Percentiles rank a stretch among this genome's conserved stretches.
Evolutionary conservation across 2,329 filamentous ascomycete species (phyloP).

Genomic region (Alternaria gansuensis): DNA sequence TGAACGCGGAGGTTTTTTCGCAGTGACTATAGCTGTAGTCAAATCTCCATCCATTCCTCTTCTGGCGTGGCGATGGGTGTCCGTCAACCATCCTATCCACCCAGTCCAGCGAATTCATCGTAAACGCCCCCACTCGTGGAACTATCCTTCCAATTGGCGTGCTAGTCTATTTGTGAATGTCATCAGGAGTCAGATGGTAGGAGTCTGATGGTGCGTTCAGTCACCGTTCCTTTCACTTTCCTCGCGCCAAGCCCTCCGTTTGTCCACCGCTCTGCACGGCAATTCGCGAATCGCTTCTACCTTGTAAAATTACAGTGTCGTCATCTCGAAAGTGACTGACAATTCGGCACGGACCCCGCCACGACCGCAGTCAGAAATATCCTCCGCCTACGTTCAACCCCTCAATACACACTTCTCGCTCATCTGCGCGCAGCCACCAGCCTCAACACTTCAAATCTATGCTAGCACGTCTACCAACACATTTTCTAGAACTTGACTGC

Average conservation of each 20-base stretch:
- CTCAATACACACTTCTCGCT: not conserved
- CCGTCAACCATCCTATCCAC: not conserved
- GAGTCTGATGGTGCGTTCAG: not conserved
- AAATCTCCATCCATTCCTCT: not conserved
- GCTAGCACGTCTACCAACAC: not conserved
- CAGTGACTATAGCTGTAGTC: not conserved
- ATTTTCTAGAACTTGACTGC: not conserved
- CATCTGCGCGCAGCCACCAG: not conserved
- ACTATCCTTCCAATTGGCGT: not conserved
- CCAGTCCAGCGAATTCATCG: not conserved
- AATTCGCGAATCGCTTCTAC: slow-evolving; percentile 5
- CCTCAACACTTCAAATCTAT: not conserved
- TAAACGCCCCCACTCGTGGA: not conserved
- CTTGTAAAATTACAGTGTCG: not conserved
- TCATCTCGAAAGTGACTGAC: not conserved
- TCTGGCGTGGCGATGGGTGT: not conserved
- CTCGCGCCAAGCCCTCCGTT: slow-evolving; percentile 12
- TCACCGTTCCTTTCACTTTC: slow-evolving; percentile 10
- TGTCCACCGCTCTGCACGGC: slow-evolving; percentile 5
- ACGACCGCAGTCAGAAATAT: not conserved
- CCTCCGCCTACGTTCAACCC: not conserved
- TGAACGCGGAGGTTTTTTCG: not conserved
- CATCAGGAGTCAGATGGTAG: not conserved
- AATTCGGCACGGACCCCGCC: not conserved
- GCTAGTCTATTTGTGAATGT: not conserved